phyloP scores from a whole-genome alignment of 1,284 basidiomycete species.

The Cryptococcus sp. region DNA sequence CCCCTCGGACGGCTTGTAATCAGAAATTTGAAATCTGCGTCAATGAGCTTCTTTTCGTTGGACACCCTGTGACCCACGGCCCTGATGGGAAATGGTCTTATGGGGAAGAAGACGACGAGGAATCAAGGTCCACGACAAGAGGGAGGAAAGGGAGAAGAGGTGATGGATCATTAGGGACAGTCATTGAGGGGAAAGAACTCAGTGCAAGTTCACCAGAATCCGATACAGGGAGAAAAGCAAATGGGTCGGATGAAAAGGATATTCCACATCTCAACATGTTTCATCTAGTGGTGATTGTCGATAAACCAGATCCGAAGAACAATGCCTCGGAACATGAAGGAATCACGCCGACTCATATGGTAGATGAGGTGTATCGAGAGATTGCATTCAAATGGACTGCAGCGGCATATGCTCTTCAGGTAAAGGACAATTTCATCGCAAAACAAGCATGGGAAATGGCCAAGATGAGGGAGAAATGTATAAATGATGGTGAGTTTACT shows the following conservation, averaged over 20 bases:
- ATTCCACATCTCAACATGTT: conserved; percentile 67
- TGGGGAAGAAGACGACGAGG: conserved; percentile 24
- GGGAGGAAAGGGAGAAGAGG: conserved; percentile 6
- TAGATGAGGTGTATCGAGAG: conserved; percentile 71
- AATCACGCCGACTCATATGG: conserved; percentile 35
- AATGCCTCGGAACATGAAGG: conserved; percentile 12
- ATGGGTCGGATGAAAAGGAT: conserved; percentile 14
- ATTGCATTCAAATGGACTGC: conserved; percentile 82
- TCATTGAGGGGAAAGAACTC: conserved; percentile 18
- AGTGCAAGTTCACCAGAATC: background rate
- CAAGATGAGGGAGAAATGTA: conserved; percentile 60
- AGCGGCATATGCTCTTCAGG: conserved; percentile 80
- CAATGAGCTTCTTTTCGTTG: conserved; percentile 90
- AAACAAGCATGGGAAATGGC: conserved; percentile 65
- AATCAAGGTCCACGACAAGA: conserved; percentile 10
- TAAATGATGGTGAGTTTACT: conserved; percentile 32
- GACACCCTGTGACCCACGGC: conserved; percentile 83
- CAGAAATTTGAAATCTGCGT: conserved; percentile 90
- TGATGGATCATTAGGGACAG: conserved; percentile 12
- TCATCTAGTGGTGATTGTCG: conserved; percentile 81
- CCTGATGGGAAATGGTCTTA: conserved; percentile 63
- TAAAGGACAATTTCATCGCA: conserved; percentile 74
- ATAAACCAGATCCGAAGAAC: conserved; percentile 71
- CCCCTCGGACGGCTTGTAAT: conserved; percentile 75
- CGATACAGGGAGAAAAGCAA: background rate